A percentile compares a stretch with the other conserved stretches of the same genome.
These are phyloP conservation scores for Aureobasidium subglaciale DNA, from an alignment of 2,329 filamentous ascomycete species.

Conservation along the genomic window DNA sequence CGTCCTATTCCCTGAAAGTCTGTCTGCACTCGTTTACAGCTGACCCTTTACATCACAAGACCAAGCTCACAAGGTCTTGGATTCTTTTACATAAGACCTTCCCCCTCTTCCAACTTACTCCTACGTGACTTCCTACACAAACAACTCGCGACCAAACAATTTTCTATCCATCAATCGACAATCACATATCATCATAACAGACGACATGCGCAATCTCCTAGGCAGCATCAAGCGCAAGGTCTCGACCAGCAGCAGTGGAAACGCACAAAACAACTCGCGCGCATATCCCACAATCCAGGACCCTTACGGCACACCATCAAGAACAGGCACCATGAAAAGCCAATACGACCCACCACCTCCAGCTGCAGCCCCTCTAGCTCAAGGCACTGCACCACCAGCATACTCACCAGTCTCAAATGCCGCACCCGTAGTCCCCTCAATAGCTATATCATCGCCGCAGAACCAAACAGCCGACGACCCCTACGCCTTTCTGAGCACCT, in stretches of 20 bases:
- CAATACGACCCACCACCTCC: not conserved
- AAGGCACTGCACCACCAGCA: conserved; percentile 24
- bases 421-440: conserved; percentile 24
- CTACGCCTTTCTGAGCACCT: conserved; percentile 68
- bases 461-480: conserved; percentile 49
- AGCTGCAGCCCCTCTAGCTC: not conserved
- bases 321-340: not conserved
- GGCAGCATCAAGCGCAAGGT: conserved; percentile 14
- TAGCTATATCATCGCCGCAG: conserved; percentile 19
- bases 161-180: not conserved
- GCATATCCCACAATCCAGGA: conserved; percentile 1
- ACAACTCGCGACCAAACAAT: not conserved
- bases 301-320: conserved; percentile 1
- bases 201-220: conserved; percentile 1
- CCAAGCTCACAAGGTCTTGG: not conserved
- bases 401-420: conserved; percentile 40
- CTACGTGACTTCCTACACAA: not conserved
- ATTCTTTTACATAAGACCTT: not conserved
- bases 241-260: not conserved
- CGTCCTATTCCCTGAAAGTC: conserved; percentile 7
- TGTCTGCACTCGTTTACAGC: not conserved
- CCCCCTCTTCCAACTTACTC: not conserved
- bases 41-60: conserved; percentile 1
- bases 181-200: conserved; percentile 2
- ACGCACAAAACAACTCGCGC: not conserved